Percentiles rank a stretch among this genome's conserved stretches.
Evolutionary conservation across 345 rosid genomes (phyloP).

Genomic region (Eucalyptus polyanthemos): DNA sequence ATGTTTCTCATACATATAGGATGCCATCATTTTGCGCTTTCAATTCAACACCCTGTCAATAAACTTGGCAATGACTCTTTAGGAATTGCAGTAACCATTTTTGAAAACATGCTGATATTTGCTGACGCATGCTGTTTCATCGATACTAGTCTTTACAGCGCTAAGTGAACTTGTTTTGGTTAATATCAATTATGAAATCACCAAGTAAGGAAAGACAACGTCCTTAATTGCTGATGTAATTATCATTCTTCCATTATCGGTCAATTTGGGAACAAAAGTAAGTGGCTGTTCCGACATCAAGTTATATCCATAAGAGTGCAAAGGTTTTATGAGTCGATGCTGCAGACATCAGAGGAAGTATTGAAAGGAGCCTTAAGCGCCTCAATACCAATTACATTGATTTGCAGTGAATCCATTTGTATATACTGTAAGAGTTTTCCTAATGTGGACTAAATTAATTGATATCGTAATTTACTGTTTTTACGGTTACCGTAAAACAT

Average conservation of each 20-base stretch:
- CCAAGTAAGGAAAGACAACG: neutral
- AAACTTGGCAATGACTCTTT: neutral
- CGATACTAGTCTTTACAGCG: neutral
- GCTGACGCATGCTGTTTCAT: neutral
- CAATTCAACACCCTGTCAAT: neutral
- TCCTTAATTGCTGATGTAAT: neutral
- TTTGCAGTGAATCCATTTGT: constrained; percentile 81
- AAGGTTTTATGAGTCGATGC: constrained; percentile 58
- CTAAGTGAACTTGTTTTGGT: neutral
- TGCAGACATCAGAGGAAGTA: constrained; percentile 78
- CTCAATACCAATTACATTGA: constrained; percentile 81
- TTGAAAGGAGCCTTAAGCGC: constrained; percentile 82
- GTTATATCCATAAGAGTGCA: neutral
- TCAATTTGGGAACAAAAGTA: neutral
- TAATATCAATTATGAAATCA: neutral
- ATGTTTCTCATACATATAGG: neutral
- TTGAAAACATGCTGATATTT: neutral
- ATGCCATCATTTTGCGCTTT: neutral
- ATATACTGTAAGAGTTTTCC: too few relatives aligned
- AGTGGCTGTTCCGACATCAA: neutral
- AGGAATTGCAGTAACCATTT: neutral
- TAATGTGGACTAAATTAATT: too few relatives aligned
- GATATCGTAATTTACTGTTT: too few relatives aligned
- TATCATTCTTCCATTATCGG: neutral
- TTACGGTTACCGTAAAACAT: too few relatives aligned